Percentiles rank a stretch among this genome's conserved stretches.
Conservation (phyloP, 176 grass and related monocot species). For the Oryza glumipatula region DNA sequence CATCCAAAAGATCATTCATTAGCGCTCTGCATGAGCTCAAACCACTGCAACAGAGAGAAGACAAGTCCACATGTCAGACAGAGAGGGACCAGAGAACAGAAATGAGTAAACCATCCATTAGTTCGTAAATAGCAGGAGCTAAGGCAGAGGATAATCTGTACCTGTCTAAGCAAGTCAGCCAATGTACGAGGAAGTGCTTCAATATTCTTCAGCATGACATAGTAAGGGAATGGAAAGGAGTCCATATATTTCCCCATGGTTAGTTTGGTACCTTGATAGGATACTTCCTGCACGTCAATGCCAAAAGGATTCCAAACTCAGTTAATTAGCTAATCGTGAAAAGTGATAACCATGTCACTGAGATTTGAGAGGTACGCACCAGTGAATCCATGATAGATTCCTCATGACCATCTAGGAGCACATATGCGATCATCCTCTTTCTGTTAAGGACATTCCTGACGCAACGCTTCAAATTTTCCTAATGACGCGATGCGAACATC, state of each 20-base stretch:
- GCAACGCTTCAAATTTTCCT: slow-evolving; percentile 78
- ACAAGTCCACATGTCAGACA: not conserved
- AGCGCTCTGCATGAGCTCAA: slow-evolving; percentile 80
- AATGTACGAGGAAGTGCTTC: slow-evolving; percentile 88
- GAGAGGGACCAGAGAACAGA: not conserved
- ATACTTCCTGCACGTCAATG: slow-evolving; percentile 55
- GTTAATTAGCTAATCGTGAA: not conserved
- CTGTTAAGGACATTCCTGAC: slow-evolving; percentile 80
- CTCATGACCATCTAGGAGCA: slow-evolving; percentile 75
- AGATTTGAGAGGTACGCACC: slow-evolving; percentile 37
- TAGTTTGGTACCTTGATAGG: slow-evolving; percentile 48
- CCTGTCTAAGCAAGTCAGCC: slow-evolving; percentile 94
- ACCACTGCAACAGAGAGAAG: slow-evolving; percentile 70
- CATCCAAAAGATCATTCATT: slow-evolving; percentile 52
- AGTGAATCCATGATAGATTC: slow-evolving; percentile 81
- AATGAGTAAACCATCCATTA: slow-evolving; percentile 25
- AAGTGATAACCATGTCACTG: not conserved
- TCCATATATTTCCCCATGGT: slow-evolving; percentile 65
- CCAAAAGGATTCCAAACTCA: slow-evolving; percentile 21
- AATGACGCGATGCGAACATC: slow-evolving; percentile 12
- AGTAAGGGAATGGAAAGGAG: slow-evolving; percentile 91
- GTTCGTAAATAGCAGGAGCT: not conserved
- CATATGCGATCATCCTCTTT: slow-evolving; percentile 89
- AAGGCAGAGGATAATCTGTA: slow-evolving; percentile 35
- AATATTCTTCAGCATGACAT: slow-evolving; percentile 78